Evolutionary conservation across 176 grass and related monocot species (phyloP), one percentile per base, ranked within the genome.

Genomic region (Rhipidocladum racemiflorum): DNA sequence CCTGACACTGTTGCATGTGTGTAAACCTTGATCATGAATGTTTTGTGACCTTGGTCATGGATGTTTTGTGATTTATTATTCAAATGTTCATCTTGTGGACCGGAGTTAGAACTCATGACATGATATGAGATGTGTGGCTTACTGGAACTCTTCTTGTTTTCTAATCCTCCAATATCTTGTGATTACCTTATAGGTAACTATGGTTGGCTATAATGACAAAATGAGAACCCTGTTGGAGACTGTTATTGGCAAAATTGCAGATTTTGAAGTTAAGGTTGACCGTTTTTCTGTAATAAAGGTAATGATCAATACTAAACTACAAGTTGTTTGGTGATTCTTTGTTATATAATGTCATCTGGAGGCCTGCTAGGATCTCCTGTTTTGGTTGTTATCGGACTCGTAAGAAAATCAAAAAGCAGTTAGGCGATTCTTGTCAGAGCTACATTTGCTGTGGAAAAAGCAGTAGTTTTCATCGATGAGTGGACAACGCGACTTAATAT

Each of bases 281-380:
- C 90, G 95, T 35, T 98, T 95, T 93, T 75, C 75, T 86, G 92
- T 95, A 85, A 95, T 98, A 65, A 98, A 98, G 95, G 95, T 98
- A 86, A 84, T 61, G 76, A 9, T 17, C 65, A 39, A 59, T 80
- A 14, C 55, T 73, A 5, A 36, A 80, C 17, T 75, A 59, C 49
- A 89, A 89, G 30, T 56, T 85, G 21, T 76, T 85, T 44, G 45
- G 53, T 76, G 23, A 51, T 75, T 84, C 4, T 67, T 74, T 21
- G 61, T 83, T 70, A 45, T 51, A 61, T 61, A 48, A 61, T 55
- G 34, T 60, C 81, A 17, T 80, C 45, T 64, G 30, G 57, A 65
- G 34, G 13, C 6, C 56, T 80, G 56, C 40, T 85, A 42, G 53
- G 53, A 70, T 55, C 7, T 9, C 30, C 15, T 32, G 25, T 42